These are phyloP conservation scores for Curvularia sp. DNA, from an alignment of 2,329 filamentous ascomycete genomes.

Conservation along the genomic window DNA sequence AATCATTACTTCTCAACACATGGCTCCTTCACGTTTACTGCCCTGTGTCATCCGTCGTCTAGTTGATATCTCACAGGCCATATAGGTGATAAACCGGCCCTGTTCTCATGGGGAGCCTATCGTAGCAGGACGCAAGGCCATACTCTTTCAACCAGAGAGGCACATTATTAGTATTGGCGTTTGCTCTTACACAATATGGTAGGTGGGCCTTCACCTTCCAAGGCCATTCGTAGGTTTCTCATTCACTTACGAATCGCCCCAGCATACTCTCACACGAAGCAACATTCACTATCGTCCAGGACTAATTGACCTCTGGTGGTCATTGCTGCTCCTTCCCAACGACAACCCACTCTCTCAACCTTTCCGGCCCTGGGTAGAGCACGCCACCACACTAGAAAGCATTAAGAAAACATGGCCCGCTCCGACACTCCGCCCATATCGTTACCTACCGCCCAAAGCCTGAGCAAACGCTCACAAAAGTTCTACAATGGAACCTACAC, in stretches of 20 bases:
- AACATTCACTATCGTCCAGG: neutral
- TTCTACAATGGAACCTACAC: conserved; percentile 43
- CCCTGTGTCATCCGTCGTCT: neutral
- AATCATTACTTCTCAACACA: conserved; percentile 2
- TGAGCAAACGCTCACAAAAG: conserved; percentile 34
- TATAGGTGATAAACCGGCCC: neutral
- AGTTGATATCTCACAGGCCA: neutral
- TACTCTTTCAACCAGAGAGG: neutral
- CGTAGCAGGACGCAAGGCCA: neutral
- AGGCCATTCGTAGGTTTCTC: neutral
- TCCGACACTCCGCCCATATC: neutral
- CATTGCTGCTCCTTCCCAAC: neutral
- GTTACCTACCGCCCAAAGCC: conserved; percentile 2
- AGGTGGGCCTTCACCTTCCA: neutral
- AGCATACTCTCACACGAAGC: neutral
- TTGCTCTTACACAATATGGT: conserved; percentile 12
- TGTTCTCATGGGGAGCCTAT: neutral
- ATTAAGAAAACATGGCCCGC: neutral
- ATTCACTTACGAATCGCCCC: neutral
- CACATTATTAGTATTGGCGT: neutral
- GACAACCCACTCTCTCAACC: neutral
- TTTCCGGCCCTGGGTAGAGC: neutral
- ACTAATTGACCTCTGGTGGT: neutral
- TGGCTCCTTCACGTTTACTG: neutral
- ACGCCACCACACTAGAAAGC: neutral